Percentiles rank a stretch among this genome's conserved stretches.
Evolutionary conservation across 306 rosid genomes (phyloP).

Genomic region (Hylodesmum podocarpum): DNA sequence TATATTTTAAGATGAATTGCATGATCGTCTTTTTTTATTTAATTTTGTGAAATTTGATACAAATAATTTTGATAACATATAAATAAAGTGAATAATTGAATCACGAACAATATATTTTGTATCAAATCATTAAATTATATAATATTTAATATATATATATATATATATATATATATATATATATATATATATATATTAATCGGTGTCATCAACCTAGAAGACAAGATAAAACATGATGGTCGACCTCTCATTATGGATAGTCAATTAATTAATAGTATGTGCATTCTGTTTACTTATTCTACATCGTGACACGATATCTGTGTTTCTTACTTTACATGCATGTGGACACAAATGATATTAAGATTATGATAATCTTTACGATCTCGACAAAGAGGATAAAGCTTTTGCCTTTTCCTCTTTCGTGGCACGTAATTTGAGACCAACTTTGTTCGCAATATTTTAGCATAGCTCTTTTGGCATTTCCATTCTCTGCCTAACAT

Average conservation of each 20-base stretch:
- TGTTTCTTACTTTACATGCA: constrained; percentile 11
- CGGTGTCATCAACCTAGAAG: neutral
- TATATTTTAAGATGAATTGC: no score
- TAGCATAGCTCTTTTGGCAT: neutral
- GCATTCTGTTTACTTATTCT: neutral
- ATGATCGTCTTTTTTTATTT: no score
- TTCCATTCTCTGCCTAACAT: constrained; percentile 39
- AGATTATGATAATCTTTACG: constrained; percentile 31
- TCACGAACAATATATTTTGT: no score
- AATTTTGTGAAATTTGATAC: no score
- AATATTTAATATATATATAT: no score
- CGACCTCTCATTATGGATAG: constrained; percentile 8
- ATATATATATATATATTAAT: neutral
- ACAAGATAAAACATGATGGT: constrained; percentile 18
- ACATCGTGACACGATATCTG: constrained; percentile 12
- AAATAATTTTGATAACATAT: no score
- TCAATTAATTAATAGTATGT: neutral
- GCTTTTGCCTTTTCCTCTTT: constrained; percentile 32
- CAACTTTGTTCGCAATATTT: constrained; percentile 25
- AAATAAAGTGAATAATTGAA: no score
- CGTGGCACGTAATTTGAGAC: constrained; percentile 29
- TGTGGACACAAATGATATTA: neutral
- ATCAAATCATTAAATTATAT: no score
- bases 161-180: no score
- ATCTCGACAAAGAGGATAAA: constrained; percentile 45